Conservation (phyloP, 345 rosid species). For the Eucalyptus pauciflora region DNA sequence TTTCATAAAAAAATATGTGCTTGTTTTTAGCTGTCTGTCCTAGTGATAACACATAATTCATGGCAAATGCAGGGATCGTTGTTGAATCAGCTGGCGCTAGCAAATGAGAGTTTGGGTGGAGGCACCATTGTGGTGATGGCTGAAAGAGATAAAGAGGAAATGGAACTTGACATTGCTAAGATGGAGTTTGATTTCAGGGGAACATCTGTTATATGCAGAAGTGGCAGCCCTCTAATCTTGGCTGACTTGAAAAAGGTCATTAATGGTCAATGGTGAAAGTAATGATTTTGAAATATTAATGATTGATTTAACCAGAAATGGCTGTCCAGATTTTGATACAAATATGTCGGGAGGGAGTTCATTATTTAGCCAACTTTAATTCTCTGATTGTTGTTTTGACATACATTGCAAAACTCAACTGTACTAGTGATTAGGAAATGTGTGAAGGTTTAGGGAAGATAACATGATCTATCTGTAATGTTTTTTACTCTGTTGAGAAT, state of each 20-base stretch:
- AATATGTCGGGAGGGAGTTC: not conserved
- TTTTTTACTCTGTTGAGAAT: not conserved
- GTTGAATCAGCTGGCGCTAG: constrained; percentile 55
- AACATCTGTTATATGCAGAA: constrained; percentile 64
- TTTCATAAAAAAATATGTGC: not conserved
- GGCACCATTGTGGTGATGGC: constrained; percentile 75
- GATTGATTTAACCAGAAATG: not conserved
- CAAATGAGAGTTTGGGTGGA: constrained; percentile 73
- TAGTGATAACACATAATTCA: not conserved
- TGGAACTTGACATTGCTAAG: constrained; percentile 72
- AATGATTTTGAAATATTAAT: not conserved
- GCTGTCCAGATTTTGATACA: not conserved
- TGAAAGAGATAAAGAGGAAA: constrained; percentile 71
- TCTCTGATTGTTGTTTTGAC: not conserved
- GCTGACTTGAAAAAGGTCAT: constrained; percentile 61
- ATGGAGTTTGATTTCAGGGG: constrained; percentile 75
- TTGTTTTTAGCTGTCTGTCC: not conserved
- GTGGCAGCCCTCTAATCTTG: constrained; percentile 63
- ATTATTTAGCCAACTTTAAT: not conserved
- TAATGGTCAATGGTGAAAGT: not conserved
- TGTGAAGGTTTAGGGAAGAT: not conserved
- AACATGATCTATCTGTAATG: not conserved
- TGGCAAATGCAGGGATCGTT: constrained; percentile 39
- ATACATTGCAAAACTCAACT: not conserved
- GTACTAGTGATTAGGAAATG: not conserved